Conservation (phyloP, 257 asterid genomes). For the Solanum sparsipilum region DNA sequence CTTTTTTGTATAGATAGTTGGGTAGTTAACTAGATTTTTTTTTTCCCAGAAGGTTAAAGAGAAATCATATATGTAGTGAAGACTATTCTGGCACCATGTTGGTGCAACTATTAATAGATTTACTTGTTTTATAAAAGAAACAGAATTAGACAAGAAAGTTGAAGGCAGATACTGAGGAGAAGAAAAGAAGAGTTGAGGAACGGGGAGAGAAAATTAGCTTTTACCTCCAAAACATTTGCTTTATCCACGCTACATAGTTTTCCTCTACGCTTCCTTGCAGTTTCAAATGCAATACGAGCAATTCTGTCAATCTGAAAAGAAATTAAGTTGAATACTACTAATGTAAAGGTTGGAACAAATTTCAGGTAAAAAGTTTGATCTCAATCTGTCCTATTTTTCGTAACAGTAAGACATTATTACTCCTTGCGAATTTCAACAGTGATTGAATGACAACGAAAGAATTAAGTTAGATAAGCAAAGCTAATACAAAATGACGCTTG, state of each 20-base stretch:
- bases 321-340: neutral
- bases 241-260: conserved; percentile 95
- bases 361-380: neutral
- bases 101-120: neutral
- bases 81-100: neutral
- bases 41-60: neutral
- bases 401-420: neutral
- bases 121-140: neutral
- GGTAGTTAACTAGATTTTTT: neutral
- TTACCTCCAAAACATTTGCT: conserved; percentile 98
- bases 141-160: neutral
- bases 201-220: neutral
- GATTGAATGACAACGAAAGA: neutral
- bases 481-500: neutral
- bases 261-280: conserved; percentile 82
- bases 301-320: conserved; percentile 80
- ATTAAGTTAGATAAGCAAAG: neutral
- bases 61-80: neutral
- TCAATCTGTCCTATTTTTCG: neutral
- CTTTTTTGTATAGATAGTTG: neutral
- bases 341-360: neutral
- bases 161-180: neutral
- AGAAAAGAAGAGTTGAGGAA: neutral
- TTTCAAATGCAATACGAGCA: conserved; percentile 92
- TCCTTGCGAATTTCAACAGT: neutral